Evolutionary conservation across 345 rosid species (phyloP), one percentile per base, ranked within the genome.

Genomic region (Camelina hispida): DNA sequence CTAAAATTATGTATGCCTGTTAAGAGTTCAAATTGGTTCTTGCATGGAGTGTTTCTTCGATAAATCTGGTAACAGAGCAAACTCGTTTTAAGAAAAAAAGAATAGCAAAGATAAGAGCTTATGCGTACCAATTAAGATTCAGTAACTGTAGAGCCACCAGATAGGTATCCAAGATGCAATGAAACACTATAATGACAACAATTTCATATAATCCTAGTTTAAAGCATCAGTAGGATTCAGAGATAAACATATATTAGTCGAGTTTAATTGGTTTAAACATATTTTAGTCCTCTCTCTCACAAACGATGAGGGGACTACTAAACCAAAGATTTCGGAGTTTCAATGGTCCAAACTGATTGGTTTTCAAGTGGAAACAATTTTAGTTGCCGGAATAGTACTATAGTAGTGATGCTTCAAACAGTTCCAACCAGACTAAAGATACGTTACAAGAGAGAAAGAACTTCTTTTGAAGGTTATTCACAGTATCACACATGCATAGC

Each of bases 261-360:
- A 25, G 30, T 25, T 25, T 25, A 25, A 25, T 25, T 25, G 30
- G 30, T 25, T 5, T 5, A 25, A 25, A 25, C 30, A 25, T 25
- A 25, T 25, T 25, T 25, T 25, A 25, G 30, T 25, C 30, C 5
- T 25, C 30, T 25, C 5, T 25, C 30, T 25, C 30, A 25, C 25
- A 23, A 23, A 23, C 25, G 25, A 23, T 23, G 25, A 23, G 25
- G 25, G 25, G 68, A 55, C 10, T 42, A 64, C 25, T 46, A 30
- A 64, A 28, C 54, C 68, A 25, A 46, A 42, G 68, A 64, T 28
- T 28, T 50, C 66, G 13, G 55, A 64, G 68, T 28, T 46, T 46
- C 38, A 5, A 9, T 46, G 42, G 54, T 28, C 68, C 9, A 30
- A 8, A 43, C 23, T 9, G 15, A 15, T 9, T 22, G 40, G 53